A percentile compares a stretch with the other conserved stretches of the same genome.
These are phyloP conservation scores for Lipomyces spencermartinsiae DNA, from an alignment of 805 yeast genomes.

Conservation along the genomic window DNA sequence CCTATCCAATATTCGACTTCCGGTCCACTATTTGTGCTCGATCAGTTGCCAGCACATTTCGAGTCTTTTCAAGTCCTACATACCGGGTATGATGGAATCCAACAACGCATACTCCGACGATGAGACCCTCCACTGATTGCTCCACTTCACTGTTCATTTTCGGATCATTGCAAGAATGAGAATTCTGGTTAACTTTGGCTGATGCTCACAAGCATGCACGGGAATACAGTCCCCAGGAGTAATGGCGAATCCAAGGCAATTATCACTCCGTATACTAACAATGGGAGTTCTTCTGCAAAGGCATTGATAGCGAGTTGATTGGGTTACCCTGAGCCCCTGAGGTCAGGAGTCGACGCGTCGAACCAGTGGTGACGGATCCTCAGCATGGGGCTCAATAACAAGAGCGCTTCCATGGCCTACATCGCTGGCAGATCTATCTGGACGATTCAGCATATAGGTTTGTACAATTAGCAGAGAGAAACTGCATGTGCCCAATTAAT, in stretches of 20 bases:
- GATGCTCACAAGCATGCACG: neutral
- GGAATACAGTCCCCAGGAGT: neutral
- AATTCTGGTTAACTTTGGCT: neutral
- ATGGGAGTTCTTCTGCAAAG: neutral
- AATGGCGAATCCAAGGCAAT: neutral
- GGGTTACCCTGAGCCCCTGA: neutral
- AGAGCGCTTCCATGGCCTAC: no score
- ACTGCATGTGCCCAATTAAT: no score
- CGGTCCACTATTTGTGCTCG: slow-evolving; percentile 68
- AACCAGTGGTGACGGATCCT: neutral
- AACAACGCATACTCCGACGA: slow-evolving; percentile 86
- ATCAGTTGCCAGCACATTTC: neutral
- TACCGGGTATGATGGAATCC: slow-evolving; percentile 79
- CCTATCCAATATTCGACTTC: slow-evolving; percentile 91
- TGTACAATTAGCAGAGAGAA: no score
- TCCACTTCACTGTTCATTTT: slow-evolving; percentile 22
- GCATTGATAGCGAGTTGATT: neutral
- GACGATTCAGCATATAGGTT: no score
- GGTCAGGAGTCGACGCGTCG: neutral
- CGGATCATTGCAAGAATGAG: slow-evolving; percentile 9
- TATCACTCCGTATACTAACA: no score
- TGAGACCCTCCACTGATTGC: slow-evolving; percentile 45
- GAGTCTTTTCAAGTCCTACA: slow-evolving; percentile 18
- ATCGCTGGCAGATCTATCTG: no score
- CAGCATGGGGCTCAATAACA: no score